Evolutionary conservation across 805 yeast genomes (phyloP), one percentile per base, ranked within the genome.

Genomic region (Priceomyces castillae): DNA sequence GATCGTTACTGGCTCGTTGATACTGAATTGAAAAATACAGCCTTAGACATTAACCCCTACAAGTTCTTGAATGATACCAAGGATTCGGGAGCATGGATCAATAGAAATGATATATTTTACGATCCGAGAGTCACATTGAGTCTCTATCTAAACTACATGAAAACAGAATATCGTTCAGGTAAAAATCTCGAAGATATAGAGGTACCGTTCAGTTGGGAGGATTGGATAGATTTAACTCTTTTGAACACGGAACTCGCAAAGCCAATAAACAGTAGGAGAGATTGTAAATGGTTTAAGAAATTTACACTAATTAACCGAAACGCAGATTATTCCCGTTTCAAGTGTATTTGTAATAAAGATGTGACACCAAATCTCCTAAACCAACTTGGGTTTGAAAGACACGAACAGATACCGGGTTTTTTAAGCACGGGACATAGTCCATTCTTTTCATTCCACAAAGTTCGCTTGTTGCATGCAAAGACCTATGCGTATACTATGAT

Each of bases 161-260:
- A 41, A 30, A 28, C 34, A 34, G 16, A 26, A 40, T 15, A 9
- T 17, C 6, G 10, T 34, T 4, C 16, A 25, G 23, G 33, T 15
- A 7, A 44, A 33, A 5, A 37, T 3, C 48, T 16, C 10, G 31
- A 43, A 20, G 42, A 40, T 14, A 20, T 48, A 37, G 23, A 50
- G 20, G 43, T 62, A 1, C 64, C 67, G 1, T 62, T 62, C 42
- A 55, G 59, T 43, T 62, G 66, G 67, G 52, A 50, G 2, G 67
- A 62, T 39, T 61, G 67, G 67, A 40, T 52, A 1, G 62, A 58
- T 39, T 45, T 58, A 31, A 48, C 55, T 0, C 30, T 41, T 19
- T 34, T 52, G 12, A 51, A 58, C 34, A 28, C 46, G 3, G 52
- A 54, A 16, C 37, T 54, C 28, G 30, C 39, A 7, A 36, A 43